phyloP scores from a whole-genome alignment of 2,329 filamentous ascomycete species.

The Colletotrichum graminicola region DNA sequence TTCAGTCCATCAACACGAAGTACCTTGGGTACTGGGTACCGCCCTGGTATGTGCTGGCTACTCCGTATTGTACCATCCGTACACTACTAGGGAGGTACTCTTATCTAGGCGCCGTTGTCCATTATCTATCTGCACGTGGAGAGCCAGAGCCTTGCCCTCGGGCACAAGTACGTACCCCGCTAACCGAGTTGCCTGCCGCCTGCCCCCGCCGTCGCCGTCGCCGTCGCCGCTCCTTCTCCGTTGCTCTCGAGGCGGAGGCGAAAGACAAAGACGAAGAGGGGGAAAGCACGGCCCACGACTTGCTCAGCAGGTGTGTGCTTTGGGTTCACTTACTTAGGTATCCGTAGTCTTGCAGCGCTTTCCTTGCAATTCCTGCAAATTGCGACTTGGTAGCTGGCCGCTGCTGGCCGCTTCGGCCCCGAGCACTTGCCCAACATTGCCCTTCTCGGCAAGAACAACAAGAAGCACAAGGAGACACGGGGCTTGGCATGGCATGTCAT shows the following conservation, averaged over 20 bases:
- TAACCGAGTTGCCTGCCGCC: neutral
- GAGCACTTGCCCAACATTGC: neutral
- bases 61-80: no score
- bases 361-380: slow-evolving; percentile 7
- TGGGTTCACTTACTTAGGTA: no score
- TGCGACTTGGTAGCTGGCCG: neutral
- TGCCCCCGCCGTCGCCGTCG: neutral
- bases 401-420: neutral
- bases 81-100: no score
- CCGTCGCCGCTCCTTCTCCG: neutral
- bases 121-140: neutral
- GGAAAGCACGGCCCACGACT: neutral
- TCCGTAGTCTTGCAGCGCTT: slow-evolving; percentile 1
- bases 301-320: neutral
- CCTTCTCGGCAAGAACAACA: no score
- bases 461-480: neutral
- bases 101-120: no score
- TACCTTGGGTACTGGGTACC: no score
- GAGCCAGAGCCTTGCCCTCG: neutral
- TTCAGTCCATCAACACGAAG: neutral
- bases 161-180: neutral
- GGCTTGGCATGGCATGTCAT: neutral
- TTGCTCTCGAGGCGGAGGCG: neutral
- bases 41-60: no score
- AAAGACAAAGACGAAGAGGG: neutral